Conservation (phyloP, 2,329 filamentous ascomycete genomes). For the Phialophora expanda region DNA sequence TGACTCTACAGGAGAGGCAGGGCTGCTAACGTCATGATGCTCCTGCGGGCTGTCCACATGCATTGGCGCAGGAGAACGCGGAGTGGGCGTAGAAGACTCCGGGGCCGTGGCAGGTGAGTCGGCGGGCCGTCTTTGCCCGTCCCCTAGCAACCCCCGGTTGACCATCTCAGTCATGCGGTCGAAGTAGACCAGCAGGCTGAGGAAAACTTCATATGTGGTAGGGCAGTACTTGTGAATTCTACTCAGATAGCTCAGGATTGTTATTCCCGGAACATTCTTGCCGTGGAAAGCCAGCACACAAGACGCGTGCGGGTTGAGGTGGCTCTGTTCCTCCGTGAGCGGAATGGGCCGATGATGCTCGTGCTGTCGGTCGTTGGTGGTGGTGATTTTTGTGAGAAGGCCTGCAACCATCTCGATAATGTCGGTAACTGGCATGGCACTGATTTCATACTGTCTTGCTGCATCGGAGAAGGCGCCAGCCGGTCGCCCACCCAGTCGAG, state of each 20-base stretch:
- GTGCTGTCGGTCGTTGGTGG: conserved; percentile 93
- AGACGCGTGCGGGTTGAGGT: conserved; percentile 67
- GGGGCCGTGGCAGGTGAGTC: conserved; percentile 34
- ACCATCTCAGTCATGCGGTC: conserved; percentile 98
- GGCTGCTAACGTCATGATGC: conserved; percentile 30
- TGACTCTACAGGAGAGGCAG: conserved; percentile 8
- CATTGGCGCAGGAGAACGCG: conserved; percentile 32
- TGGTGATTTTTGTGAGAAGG: conserved; percentile 93
- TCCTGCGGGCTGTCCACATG: conserved; percentile 35
- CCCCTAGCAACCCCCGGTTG: conserved; percentile 77
- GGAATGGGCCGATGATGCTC: conserved; percentile 81
- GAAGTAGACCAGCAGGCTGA: conserved; percentile 95
- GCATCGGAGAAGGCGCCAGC: conserved; percentile 56
- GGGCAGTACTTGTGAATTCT: conserved; percentile 99
- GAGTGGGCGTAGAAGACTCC: conserved; percentile 33
- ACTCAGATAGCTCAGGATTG: conserved; percentile 91
- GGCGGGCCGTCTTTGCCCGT: conserved; percentile 47
- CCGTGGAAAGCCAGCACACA: conserved; percentile 94
- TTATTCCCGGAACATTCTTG: conserved; percentile 96
- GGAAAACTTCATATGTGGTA: conserved; percentile 96
- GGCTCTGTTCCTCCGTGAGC: conserved; percentile 62
- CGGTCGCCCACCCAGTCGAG: conserved; percentile 51
- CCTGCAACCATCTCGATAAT: conserved; percentile 99
- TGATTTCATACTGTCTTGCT: conserved; percentile 83
- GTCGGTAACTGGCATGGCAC: conserved; percentile 93